Evolutionary conservation across 495 filamentous ascomycete genomes (phyloP).

Genomic region (Thermothielavioides terrestris): DNA sequence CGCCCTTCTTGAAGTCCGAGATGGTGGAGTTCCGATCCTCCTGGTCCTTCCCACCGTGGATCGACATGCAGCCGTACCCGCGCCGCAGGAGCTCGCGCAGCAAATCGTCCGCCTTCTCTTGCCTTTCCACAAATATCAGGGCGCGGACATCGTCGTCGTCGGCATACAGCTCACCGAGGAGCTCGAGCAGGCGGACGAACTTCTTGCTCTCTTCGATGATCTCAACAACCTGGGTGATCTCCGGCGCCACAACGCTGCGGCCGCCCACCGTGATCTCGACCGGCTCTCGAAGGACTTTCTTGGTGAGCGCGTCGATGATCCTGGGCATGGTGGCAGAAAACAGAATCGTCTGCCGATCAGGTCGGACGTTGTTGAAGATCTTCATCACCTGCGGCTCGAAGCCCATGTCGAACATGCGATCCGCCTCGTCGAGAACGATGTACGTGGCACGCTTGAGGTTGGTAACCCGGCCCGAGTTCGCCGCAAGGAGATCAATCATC

Average conservation of each 20-base stretch:
- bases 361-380: slow-evolving; percentile 81
- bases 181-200: slow-evolving; percentile 72
- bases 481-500: slow-evolving; percentile 88
- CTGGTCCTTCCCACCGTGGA: slow-evolving; percentile 95
- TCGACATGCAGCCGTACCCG: slow-evolving; percentile 90
- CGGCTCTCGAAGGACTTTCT: slow-evolving; percentile 76
- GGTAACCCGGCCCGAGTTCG: slow-evolving; percentile 85
- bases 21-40: slow-evolving; percentile 92
- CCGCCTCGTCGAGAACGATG: slow-evolving; percentile 91
- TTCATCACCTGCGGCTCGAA: slow-evolving; percentile 98
- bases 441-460: slow-evolving; percentile 86
- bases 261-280: slow-evolving; percentile 92
- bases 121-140: slow-evolving; percentile 89
- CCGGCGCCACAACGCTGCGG: slow-evolving; percentile 81
- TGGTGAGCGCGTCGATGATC: slow-evolving; percentile 83
- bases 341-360: slow-evolving; percentile 84
- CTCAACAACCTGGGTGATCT: slow-evolving; percentile 92
- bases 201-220: slow-evolving; percentile 76
- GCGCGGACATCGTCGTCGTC: slow-evolving; percentile 82
- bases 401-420: slow-evolving; percentile 99
- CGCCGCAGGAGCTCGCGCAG: slow-evolving; percentile 75
- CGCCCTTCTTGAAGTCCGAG: slow-evolving; percentile 86
- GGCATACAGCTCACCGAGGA: slow-evolving; percentile 80
- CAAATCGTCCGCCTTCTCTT: slow-evolving; percentile 85
- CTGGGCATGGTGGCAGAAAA: slow-evolving; percentile 97